Evolutionary conservation across 352 stramenopile genomes (phyloP).

Genomic region (Peronospora farinosa): DNA sequence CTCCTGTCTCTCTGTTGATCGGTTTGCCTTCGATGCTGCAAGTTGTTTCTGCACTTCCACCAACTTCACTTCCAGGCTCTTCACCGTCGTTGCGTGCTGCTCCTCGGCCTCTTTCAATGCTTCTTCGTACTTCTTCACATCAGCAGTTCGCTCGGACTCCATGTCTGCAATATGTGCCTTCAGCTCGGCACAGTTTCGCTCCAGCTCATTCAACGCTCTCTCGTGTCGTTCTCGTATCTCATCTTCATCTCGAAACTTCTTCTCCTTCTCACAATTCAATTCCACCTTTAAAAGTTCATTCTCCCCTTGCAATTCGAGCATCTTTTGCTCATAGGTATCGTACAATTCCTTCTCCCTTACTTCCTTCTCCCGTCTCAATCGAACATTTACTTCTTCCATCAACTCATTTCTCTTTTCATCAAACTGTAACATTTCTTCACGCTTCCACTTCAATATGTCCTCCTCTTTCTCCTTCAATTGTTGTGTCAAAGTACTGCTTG

Average conservation of each 20-base stretch:
- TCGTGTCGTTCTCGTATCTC: constrained; percentile 1
- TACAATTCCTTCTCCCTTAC: constrained; percentile 1
- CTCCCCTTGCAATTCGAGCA: constrained; percentile 12
- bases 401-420: constrained; percentile 8
- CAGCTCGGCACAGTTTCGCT: constrained; percentile 9
- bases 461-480: constrained; percentile 27
- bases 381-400: constrained; percentile 4
- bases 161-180: constrained; percentile 4
- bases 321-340: constrained; percentile 5
- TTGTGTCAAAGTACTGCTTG: constrained; percentile 24
- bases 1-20: not conserved
- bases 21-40: not conserved
- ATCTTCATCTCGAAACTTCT: constrained; percentile 7
- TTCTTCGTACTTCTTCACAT: constrained; percentile 5
- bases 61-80: constrained; percentile 1
- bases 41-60: constrained; percentile 4
- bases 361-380: constrained; percentile 2
- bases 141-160: constrained; percentile 2
- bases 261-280: constrained; percentile 13
- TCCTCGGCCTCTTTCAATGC: not conserved
- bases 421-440: constrained; percentile 6
- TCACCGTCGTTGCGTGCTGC: constrained; percentile 1
- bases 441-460: constrained; percentile 2
- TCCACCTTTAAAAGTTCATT: constrained; percentile 9
- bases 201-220: constrained; percentile 5